These are phyloP conservation scores for Solanum rostratum DNA, from an alignment of 257 asterid genomes.

Conservation along the genomic window DNA sequence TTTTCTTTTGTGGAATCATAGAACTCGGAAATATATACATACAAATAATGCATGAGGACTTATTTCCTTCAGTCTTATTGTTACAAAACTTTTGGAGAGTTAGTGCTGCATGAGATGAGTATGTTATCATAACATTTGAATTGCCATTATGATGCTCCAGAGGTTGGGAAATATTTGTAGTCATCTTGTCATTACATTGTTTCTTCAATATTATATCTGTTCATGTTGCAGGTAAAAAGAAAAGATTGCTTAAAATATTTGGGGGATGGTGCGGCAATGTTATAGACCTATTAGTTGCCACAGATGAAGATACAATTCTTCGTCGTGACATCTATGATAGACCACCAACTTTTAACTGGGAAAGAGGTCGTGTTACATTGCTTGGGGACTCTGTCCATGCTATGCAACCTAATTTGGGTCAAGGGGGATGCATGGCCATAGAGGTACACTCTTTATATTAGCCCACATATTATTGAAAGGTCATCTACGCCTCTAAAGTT, in stretches of 20 bases:
- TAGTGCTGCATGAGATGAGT: neutral
- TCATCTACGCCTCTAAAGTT: neutral
- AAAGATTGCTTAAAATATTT: conserved; percentile 66
- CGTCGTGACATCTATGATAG: conserved; percentile 94
- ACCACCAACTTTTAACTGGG: conserved; percentile 67
- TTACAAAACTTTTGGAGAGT: neutral
- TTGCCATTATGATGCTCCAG: neutral
- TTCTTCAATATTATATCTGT: neutral
- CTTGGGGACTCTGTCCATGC: conserved; percentile 98
- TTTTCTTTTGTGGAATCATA: too few relatives aligned
- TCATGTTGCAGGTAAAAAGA: conserved; percentile 60
- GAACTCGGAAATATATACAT: neutral
- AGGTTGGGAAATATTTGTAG: neutral
- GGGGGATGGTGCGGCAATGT: conserved; percentile 96
- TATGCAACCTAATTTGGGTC: conserved; percentile 99
- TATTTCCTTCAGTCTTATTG: neutral
- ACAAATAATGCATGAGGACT: neutral
- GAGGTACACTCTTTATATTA: conserved; percentile 41
- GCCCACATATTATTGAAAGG: neutral
- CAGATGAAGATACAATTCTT: conserved; percentile 83
- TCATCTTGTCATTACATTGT: neutral
- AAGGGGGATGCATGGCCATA: conserved; percentile 99
- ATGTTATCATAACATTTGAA: neutral
- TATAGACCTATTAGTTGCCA: conserved; percentile 59
- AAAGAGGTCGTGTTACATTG: conserved; percentile 86